Evolutionary conservation across 1,284 basidiomycete species (phyloP).

Genomic region (Tetrapyrgos nigripes): DNA sequence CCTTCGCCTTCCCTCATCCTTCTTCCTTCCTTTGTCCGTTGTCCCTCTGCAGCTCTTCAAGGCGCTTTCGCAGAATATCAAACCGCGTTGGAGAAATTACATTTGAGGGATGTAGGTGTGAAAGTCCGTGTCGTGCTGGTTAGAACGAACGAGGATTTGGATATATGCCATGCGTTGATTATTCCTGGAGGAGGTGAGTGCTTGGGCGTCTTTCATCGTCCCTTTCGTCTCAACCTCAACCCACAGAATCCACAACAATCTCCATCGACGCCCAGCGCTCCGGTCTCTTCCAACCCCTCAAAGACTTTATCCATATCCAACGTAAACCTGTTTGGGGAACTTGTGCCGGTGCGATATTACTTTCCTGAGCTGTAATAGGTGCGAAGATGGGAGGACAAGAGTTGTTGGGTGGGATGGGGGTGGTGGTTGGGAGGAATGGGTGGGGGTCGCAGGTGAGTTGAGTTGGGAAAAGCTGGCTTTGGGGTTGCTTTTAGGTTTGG

Average conservation of each 20-base stretch:
- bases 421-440: conserved; percentile 89
- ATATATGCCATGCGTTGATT: conserved; percentile 83
- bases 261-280: conserved; percentile 83
- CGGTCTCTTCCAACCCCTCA: conserved; percentile 83
- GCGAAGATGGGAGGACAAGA: conserved; percentile 91
- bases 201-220: conserved; percentile 4
- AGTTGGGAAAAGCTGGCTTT: too few relatives aligned
- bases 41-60: conserved; percentile 73
- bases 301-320: conserved; percentile 59
- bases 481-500: too few relatives aligned
- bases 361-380: conserved; percentile 77
- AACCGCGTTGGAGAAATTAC: conserved; percentile 66
- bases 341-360: conserved; percentile 95
- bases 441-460: conserved; percentile 79
- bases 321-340: conserved; percentile 92
- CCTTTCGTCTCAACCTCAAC: neutral
- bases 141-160: conserved; percentile 68
- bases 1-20: too few relatives aligned
- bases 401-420: conserved; percentile 84
- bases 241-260: conserved; percentile 90
- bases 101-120: conserved; percentile 43
- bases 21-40: too few relatives aligned
- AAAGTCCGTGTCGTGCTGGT: too few relatives aligned
- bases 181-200: conserved; percentile 86
- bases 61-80: conserved; percentile 95